Conservation (phyloP, 495 filamentous ascomycete species). For the Parachaetomium inaequale region DNA sequence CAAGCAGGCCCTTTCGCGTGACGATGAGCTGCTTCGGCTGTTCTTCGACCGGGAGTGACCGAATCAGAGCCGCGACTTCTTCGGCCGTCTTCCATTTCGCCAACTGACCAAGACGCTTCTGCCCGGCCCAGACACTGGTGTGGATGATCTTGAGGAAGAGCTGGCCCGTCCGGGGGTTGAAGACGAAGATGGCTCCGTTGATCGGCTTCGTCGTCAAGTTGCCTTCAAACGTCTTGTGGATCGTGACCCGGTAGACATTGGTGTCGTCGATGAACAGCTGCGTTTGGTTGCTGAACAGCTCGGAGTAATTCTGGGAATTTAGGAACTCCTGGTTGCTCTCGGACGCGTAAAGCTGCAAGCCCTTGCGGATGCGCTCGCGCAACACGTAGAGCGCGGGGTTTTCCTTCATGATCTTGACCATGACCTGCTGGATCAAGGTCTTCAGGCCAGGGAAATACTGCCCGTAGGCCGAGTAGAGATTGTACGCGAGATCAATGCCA, state of each 20-base stretch:
- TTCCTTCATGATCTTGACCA: constrained; percentile 99
- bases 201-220: constrained; percentile 99
- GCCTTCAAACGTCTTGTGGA: constrained; percentile 99
- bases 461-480: constrained; percentile 95
- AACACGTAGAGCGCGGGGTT: constrained; percentile 97
- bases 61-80: constrained; percentile 97
- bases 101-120: constrained; percentile 97
- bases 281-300: constrained; percentile 98
- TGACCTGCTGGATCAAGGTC: constrained; percentile 92
- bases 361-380: constrained; percentile 96
- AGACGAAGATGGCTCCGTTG: constrained; percentile 99
- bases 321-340: constrained; percentile 99
- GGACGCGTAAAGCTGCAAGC: constrained; percentile 95
- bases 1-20: constrained; percentile 92
- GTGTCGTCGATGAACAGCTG: constrained; percentile 99
- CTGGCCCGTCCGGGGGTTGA: constrained; percentile 97
- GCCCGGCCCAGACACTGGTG: constrained; percentile 98
- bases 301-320: constrained; percentile 99
- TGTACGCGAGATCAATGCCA: constrained; percentile 96
- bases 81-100: constrained; percentile 99
- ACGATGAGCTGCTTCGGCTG: constrained; percentile 99
- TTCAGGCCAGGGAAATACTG: constrained; percentile 99
- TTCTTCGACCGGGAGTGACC: constrained; percentile 95
- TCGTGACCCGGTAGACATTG: constrained; percentile 98
- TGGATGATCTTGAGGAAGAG: constrained; percentile 99